These are phyloP conservation scores for Camelina neglecta DNA, from an alignment of 345 rosid genomes.

Conservation along the genomic window DNA sequence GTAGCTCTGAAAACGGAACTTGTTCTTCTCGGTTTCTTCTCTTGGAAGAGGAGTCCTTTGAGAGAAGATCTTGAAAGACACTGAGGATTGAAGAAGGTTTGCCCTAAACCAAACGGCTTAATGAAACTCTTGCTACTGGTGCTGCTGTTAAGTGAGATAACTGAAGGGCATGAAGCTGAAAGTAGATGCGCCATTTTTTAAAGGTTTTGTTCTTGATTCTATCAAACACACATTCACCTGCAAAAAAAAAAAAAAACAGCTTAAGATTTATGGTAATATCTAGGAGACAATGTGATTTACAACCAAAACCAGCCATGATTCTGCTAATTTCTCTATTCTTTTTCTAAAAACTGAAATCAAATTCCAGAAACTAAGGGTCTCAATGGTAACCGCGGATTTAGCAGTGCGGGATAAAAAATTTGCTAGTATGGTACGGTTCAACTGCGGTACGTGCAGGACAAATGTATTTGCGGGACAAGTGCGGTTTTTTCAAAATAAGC, in stretches of 20 bases:
- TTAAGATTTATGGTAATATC: neutral
- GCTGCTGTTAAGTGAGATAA: constrained; percentile 45
- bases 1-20: constrained; percentile 52
- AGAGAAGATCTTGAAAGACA: constrained; percentile 44
- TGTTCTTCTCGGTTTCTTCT: constrained; percentile 38
- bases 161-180: constrained; percentile 63
- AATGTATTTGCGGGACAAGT: no score
- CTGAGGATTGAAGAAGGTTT: constrained; percentile 42
- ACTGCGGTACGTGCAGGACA: no score
- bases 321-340: no score
- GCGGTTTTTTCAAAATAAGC: no score
- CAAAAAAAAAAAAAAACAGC: constrained; percentile 21
- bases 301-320: no score
- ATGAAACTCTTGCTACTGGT: constrained; percentile 30
- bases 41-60: constrained; percentile 47
- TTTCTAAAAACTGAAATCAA: no score
- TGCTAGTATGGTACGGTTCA: no score
- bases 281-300: no score
- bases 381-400: no score
- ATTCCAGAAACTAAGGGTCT: no score
- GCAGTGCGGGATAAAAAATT: no score
- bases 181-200: constrained; percentile 67
- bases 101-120: constrained; percentile 40
- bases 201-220: constrained; percentile 24
- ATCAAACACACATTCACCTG: constrained; percentile 56